These are phyloP conservation scores for Stevia rebaudiana DNA, from an alignment of 140 eudicot species.

Conservation along the genomic window DNA sequence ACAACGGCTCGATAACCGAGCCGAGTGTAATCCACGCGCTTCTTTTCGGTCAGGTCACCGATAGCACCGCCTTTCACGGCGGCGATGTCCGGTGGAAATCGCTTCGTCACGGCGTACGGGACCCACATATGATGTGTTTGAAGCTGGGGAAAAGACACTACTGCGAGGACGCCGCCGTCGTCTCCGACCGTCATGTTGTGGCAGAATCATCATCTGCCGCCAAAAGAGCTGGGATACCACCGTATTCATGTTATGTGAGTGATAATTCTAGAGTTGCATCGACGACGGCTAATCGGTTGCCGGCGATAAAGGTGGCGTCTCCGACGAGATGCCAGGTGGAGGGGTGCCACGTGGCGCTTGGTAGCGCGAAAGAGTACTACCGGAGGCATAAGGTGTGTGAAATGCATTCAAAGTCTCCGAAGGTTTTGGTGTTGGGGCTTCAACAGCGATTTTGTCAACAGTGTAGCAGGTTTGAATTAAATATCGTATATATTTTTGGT, in stretches of 20 bases:
- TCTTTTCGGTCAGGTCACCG: neutral
- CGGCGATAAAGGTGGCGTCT: neutral
- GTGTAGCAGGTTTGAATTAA: slow-evolving; percentile 80
- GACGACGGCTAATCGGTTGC: neutral
- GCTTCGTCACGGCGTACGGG: slow-evolving; percentile 21
- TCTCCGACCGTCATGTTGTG: slow-evolving; percentile 3
- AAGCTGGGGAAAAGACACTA: slow-evolving; percentile 69
- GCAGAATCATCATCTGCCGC: slow-evolving; percentile 10
- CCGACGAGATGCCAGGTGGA: slow-evolving; percentile 70
- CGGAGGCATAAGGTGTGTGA: slow-evolving; percentile 70
- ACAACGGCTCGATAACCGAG: slow-evolving; percentile 2
- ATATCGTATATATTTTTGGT: too few relatives aligned
- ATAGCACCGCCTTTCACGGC: neutral
- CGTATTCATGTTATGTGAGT: too few relatives aligned
- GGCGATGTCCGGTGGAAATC: neutral
- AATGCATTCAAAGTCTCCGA: slow-evolving; percentile 65
- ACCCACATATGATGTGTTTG: slow-evolving; percentile 64
- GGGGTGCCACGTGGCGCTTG: slow-evolving; percentile 54
- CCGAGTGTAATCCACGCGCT: slow-evolving; percentile 19
- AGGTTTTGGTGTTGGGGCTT: slow-evolving; percentile 47
- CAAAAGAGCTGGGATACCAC: slow-evolving; percentile 38
- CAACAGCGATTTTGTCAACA: slow-evolving; percentile 71
- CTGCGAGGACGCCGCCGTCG: slow-evolving; percentile 33
- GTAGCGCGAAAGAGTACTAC: slow-evolving; percentile 57
- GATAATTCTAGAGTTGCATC: too few relatives aligned